Evolutionary conservation across 257 asterid genomes (phyloP), one percentile per base, ranked within the genome.

Genomic region (Cruciata laevipes): DNA sequence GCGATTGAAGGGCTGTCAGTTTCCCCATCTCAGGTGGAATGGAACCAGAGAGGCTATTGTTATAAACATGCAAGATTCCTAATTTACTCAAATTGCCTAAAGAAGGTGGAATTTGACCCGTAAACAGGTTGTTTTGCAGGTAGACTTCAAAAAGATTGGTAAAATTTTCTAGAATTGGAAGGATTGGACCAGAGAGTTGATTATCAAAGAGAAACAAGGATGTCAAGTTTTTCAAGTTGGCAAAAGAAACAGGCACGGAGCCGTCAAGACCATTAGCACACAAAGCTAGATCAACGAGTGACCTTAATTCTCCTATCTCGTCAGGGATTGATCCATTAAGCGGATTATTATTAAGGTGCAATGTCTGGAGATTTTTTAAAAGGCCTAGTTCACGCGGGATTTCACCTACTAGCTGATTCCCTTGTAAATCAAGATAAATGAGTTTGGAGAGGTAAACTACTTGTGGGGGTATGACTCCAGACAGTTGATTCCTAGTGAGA

Each of bases 301-400:
- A 67, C 47, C 42, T 63, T n/a, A 76, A 44, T 16, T 67, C n/a
- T 4, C 79, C 79, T 14, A 78, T 57, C 60, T 67, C 73, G 0
- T 61, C 65, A 16, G 79, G 82, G 42, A 78, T 78, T 42, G 74
- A 62, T 2, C 79, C 79, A 18, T 71, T 60, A 6, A 78, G 55
- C 0, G 25, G 2, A 24, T 76, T 76, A 0, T 4, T 9, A 32
- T 20, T n/a, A 3, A 64, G 24, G 47, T 23, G 38, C 2, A 72
- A 35, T 0, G n/a, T 53, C 1, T 53, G 59, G 14, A 72, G 71
- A 0, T 21, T 42, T 24, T 12, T 72, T 20, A 72, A 58, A 27
- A 14, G 6, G 33, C 67, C 76, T 25, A 72, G 9, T 33, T 72
- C 71, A 24, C 3, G 40, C 0, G 66, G 70, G 24, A 72, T 72